Evolutionary conservation across 2,329 filamentous ascomycete genomes (phyloP).

Genomic region (Ilyonectria mors-panacis): DNA sequence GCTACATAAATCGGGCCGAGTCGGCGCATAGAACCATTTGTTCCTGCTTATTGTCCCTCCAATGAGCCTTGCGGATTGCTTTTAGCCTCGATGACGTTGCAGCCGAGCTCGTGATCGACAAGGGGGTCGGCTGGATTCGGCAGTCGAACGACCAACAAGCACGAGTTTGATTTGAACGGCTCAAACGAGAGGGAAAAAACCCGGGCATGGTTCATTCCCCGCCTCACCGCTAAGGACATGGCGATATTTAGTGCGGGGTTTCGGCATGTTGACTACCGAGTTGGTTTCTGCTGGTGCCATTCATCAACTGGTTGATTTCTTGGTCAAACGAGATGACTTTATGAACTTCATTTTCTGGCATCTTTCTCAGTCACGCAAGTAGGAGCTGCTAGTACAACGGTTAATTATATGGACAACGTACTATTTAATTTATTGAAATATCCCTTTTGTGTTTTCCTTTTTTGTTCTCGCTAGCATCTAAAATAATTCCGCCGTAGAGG

Average conservation of each 20-base stretch:
- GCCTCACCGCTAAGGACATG: background rate
- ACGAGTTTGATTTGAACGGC: conserved; percentile 4
- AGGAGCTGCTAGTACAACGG: too few relatives aligned
- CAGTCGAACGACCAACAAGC: background rate
- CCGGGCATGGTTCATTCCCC: background rate
- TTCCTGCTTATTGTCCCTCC: conserved; percentile 10
- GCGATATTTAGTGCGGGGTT: conserved; percentile 1
- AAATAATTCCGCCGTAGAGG: too few relatives aligned
- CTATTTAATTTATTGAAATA: too few relatives aligned
- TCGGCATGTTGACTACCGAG: background rate
- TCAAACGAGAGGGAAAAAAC: background rate
- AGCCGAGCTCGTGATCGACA: conserved; percentile 18
- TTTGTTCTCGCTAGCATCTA: too few relatives aligned
- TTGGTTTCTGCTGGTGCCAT: background rate
- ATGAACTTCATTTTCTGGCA: too few relatives aligned
- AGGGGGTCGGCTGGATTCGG: conserved; percentile 7
- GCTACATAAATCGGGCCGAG: background rate
- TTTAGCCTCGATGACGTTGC: conserved; percentile 16
- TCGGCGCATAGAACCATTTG: background rate
- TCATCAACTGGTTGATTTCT: background rate
- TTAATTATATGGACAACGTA: too few relatives aligned
- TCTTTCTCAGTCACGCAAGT: too few relatives aligned
- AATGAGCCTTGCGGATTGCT: conserved; percentile 4
- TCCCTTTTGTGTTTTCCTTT: too few relatives aligned
- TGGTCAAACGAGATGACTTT: background rate